Evolutionary conservation across 176 grass and related monocot genomes (phyloP).

Genomic region (Cenchrus purpureus): DNA sequence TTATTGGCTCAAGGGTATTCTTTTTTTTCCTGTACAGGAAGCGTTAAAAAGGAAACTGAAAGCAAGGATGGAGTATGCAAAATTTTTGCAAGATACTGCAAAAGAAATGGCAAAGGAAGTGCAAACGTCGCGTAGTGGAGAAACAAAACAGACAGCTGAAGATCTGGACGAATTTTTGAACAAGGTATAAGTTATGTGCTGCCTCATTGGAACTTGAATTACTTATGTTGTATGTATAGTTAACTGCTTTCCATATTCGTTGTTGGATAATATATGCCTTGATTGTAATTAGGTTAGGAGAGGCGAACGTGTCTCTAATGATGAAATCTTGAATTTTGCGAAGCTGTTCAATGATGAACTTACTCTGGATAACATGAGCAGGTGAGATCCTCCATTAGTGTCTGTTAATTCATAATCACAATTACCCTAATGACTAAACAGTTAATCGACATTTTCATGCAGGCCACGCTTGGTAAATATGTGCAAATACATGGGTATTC

Average conservation of each 20-base stretch:
- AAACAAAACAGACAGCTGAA: slow-evolving; percentile 93
- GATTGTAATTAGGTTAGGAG: slow-evolving; percentile 78
- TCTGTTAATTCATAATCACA: slow-evolving; percentile 33
- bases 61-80: slow-evolving; percentile 94
- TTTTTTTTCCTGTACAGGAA: slow-evolving; percentile 58
- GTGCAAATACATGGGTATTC: slow-evolving; percentile 99
- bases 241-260: slow-evolving; percentile 30
- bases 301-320: slow-evolving; percentile 84
- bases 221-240: neutral
- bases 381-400: slow-evolving; percentile 48
- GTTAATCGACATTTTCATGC: slow-evolving; percentile 32
- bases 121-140: slow-evolving; percentile 76
- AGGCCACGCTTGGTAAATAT: slow-evolving; percentile 98
- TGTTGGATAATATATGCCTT: slow-evolving; percentile 40
- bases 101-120: slow-evolving; percentile 99
- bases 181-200: slow-evolving; percentile 64
- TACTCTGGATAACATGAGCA: slow-evolving; percentile 99
- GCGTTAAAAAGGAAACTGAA: slow-evolving; percentile 93
- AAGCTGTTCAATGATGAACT: slow-evolving; percentile 99
- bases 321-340: slow-evolving; percentile 93
- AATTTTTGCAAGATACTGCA: slow-evolving; percentile 98
- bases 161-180: slow-evolving; percentile 94
- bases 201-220: neutral
- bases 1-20: slow-evolving; percentile 25
- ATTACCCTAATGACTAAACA: slow-evolving; percentile 22